A percentile compares a stretch with the other conserved stretches of the same genome.
These are phyloP conservation scores for Fusarium falciforme DNA, from an alignment of 2,329 filamentous ascomycete species.

Conservation along the genomic window DNA sequence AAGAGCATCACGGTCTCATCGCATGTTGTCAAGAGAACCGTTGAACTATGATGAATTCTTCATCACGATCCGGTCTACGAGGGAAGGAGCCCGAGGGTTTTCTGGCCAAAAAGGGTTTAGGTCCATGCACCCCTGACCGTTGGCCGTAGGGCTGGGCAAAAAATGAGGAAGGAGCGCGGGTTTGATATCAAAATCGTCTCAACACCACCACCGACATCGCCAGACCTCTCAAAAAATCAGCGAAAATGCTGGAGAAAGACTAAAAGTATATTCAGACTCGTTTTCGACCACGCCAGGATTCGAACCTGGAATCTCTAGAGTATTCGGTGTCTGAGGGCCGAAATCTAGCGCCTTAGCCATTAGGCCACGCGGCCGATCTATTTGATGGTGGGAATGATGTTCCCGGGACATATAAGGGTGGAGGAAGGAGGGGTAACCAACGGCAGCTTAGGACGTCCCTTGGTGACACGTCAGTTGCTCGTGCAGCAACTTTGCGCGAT, in stretches of 20 bases:
- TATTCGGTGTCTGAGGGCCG: slow-evolving; percentile 42
- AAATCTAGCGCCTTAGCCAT: slow-evolving; percentile 59
- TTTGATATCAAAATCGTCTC: not conserved
- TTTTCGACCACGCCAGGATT: slow-evolving; percentile 54
- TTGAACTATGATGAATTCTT: not conserved
- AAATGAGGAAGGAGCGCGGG: not conserved
- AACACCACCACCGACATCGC: not conserved
- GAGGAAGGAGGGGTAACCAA: not conserved
- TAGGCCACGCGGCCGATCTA: slow-evolving; percentile 54
- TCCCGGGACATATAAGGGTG: not conserved
- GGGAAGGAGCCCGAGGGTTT: not conserved
- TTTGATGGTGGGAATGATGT: slow-evolving; percentile 4
- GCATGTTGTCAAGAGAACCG: not conserved
- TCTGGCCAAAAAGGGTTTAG: not conserved
- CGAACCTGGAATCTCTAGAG: slow-evolving; percentile 58
- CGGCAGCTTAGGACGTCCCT: not conserved
- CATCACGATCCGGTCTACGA: not conserved
- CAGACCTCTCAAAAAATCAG: not conserved
- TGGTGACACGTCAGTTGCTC: not conserved
- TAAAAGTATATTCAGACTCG: slow-evolving; percentile 19
- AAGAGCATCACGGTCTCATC: not conserved
- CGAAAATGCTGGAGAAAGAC: not conserved
- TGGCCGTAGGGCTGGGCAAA: slow-evolving; percentile 3
- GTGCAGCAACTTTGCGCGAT: not conserved
- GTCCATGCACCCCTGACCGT: slow-evolving; percentile 7